Evolutionary conservation across 2,329 filamentous ascomycete species (phyloP), one percentile per base, ranked within the genome.

Genomic region (Sclerotinia nivalis): DNA sequence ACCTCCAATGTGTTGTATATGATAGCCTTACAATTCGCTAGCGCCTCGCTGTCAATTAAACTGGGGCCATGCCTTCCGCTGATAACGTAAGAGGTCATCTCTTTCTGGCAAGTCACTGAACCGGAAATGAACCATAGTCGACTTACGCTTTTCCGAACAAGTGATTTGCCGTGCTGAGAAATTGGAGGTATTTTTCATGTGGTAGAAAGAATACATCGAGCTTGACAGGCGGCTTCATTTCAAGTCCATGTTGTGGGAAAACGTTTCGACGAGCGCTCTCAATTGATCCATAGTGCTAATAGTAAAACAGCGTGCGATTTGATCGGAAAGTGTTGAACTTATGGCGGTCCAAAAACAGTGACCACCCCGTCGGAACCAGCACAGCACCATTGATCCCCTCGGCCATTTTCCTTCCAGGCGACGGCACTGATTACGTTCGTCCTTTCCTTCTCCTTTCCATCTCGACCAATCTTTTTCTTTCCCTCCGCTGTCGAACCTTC

Each of bases 301-400:
- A 13, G 31, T 20, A 18, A 20, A 64, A 37, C 25, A 37, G 22
- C 45, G 6, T 43, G 4, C 22, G 49, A 37, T 64, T 12, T n/a
- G 10, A 18, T 50, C 22, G 31, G n/a, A 15, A 34, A 2, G n/a
- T 28, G 18, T 13, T 60, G 43, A 56, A 28, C 34, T 65, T 31
- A 69, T 47, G 67, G 34, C 18, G 56, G 79, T 43, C 87, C 87
- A 79, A 87, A 90, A 15, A 90, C 87, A 0, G 87, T 89, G n/a
- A 89, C 88, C 22, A 87, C 81, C 7, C 88, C 88, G 64, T 87
- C 89, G 34, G 86, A 88, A n/a, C 87, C 87, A 52, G 87, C 88
- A 18, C 87, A 88, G 71, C 87, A 89, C 77, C 88, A 90, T 77
- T 90, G 87, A 71, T 89, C 85, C 8, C 87, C 88, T 79, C 86